Percentiles rank a stretch among this genome's conserved stretches.
Conservation (phyloP, 2,329 filamentous ascomycete genomes). For the Madurella fahalii region DNA sequence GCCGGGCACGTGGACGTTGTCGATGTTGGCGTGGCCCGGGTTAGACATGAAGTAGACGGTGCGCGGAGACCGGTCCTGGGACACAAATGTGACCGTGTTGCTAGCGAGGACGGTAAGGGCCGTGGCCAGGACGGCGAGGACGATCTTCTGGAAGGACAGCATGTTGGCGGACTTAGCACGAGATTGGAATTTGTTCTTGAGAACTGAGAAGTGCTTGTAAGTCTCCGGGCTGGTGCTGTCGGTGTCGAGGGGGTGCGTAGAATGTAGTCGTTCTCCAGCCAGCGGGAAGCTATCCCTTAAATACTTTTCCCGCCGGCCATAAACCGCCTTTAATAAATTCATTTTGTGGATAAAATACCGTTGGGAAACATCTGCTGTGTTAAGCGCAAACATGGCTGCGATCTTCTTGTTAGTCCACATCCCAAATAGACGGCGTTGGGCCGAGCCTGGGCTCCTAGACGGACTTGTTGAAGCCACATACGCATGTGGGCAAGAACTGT, state of each 20-base stretch:
- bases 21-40: conserved; percentile 34
- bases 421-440: no score
- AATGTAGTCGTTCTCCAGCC: neutral
- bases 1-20: conserved; percentile 38
- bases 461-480: no score
- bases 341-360: neutral
- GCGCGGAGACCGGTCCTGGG: conserved; percentile 49
- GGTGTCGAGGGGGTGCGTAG: neutral
- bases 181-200: neutral
- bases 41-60: conserved; percentile 49
- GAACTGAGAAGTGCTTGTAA: neutral
- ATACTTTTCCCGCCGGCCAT: neutral
- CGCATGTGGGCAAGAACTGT: no score
- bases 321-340: neutral
- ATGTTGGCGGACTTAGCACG: neutral
- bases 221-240: neutral
- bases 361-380: no score
- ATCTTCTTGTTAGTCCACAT: no score
- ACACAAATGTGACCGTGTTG: conserved; percentile 55
- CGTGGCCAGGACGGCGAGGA: conserved; percentile 40
- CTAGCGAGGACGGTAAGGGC: conserved; percentile 43
- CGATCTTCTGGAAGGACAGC: conserved; percentile 46
- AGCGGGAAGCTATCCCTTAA: neutral
- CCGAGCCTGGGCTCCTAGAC: no score
- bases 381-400: no score